phyloP scores from a whole-genome alignment of 2,329 filamentous ascomycete genomes.

The Penicillium rolfsii region DNA sequence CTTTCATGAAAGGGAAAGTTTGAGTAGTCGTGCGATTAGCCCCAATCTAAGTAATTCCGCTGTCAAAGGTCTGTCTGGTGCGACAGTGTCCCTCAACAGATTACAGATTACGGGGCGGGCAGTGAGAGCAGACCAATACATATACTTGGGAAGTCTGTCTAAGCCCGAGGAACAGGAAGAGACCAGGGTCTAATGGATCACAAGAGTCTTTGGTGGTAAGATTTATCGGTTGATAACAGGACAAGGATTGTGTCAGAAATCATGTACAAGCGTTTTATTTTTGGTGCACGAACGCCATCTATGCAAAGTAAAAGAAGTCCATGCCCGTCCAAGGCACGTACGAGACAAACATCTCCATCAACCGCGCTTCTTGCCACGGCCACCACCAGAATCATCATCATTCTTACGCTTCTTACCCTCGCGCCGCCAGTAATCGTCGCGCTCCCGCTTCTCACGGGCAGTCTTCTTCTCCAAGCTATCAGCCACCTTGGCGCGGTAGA shows the following conservation, averaged over 20 bases:
- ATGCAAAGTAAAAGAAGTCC: conserved; percentile 25
- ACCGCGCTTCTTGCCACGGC: conserved; percentile 49
- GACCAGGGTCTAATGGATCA: no score
- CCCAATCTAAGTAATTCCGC: no score
- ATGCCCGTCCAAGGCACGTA: conserved; percentile 21
- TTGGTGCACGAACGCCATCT: conserved; percentile 31
- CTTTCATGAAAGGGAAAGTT: no score
- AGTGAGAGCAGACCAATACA: no score
- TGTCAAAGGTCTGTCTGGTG: no score
- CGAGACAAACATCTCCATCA: conserved; percentile 29
- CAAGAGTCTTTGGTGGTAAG: no score
- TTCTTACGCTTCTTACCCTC: conserved; percentile 81
- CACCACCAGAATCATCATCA: conserved; percentile 55
- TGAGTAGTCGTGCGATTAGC: no score
- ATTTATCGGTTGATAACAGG: background rate
- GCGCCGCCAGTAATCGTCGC: conserved; percentile 86
- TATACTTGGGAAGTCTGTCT: no score
- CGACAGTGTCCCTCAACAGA: no score
- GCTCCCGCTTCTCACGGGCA: conserved; percentile 85
- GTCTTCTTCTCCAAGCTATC: conserved; percentile 83
- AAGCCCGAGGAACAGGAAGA: no score
- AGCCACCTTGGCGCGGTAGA: conserved; percentile 80
- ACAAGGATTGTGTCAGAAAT: conserved; percentile 3
- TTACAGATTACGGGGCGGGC: no score
- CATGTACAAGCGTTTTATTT: conserved; percentile 22